Percentiles rank a stretch among this genome's conserved stretches.
phyloP scores from a whole-genome alignment of 2,329 filamentous ascomycete species.

The Nemania sp. region DNA sequence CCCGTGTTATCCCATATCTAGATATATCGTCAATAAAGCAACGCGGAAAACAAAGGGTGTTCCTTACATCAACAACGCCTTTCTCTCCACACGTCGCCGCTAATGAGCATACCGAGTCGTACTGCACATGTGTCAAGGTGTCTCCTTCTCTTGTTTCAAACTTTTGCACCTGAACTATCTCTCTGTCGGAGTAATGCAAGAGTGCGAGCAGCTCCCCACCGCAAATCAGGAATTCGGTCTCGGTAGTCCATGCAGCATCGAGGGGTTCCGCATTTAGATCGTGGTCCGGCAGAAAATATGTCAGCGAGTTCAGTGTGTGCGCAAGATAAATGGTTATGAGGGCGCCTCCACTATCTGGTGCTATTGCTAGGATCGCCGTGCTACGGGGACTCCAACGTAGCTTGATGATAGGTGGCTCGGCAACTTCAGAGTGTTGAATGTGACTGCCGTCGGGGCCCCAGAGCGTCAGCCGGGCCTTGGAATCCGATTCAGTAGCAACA shows the following conservation, averaged over 20 bases:
- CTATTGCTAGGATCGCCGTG: constrained; percentile 60
- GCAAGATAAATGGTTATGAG: constrained; percentile 61
- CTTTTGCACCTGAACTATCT: constrained; percentile 52
- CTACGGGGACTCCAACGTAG: constrained; percentile 64
- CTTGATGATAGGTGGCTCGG: constrained; percentile 65
- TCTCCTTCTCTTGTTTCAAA: constrained; percentile 60
- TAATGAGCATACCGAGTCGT: constrained; percentile 57
- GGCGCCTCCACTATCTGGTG: constrained; percentile 58
- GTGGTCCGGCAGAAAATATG: constrained; percentile 55
- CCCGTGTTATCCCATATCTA: constrained; percentile 62
- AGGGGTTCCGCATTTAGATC: constrained; percentile 56
- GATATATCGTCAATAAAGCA: constrained; percentile 7
- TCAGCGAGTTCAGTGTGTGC: constrained; percentile 48
- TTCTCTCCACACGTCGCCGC: constrained; percentile 64
- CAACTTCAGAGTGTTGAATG: constrained; percentile 58
- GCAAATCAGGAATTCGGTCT: constrained; percentile 62
- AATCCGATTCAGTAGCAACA: constrained; percentile 60
- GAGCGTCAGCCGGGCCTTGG: constrained; percentile 58
- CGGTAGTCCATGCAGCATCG: constrained; percentile 64
- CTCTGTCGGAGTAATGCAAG: constrained; percentile 52
- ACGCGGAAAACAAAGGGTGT: not conserved
- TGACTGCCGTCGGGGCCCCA: constrained; percentile 59
- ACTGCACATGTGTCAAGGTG: constrained; percentile 59
- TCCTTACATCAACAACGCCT: constrained; percentile 63
- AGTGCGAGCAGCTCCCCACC: constrained; percentile 59